Conservation (phyloP, 768 basidiomycete species). For the Russula brevipes region DNA sequence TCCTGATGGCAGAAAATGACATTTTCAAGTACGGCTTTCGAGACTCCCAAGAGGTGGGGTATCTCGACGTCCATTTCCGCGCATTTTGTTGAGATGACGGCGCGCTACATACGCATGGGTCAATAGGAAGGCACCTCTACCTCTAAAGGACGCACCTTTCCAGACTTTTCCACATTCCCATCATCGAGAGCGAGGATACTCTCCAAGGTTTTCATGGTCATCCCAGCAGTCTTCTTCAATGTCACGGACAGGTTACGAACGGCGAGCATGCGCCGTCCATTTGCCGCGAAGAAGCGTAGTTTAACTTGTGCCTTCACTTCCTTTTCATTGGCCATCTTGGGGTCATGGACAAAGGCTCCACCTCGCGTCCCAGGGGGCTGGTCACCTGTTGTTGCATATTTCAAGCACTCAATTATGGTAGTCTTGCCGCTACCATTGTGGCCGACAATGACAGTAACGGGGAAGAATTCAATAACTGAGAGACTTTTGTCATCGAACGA, state of each 20-base stretch:
- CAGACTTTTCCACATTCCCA: constrained; percentile 55
- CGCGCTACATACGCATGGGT: constrained; percentile 48
- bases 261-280: constrained; percentile 85
- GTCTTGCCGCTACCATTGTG: constrained; percentile 99
- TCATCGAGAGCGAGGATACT: constrained; percentile 77
- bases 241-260: constrained; percentile 89
- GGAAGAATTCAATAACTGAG: constrained; percentile 95
- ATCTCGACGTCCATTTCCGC: constrained; percentile 96
- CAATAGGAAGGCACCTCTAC: not conserved
- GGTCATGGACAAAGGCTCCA: constrained; percentile 98
- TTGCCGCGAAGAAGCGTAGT: constrained; percentile 85
- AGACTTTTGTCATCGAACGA: constrained; percentile 96
- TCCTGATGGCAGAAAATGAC: constrained; percentile 99
- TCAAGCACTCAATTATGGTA: constrained; percentile 98
- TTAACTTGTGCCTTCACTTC: constrained; percentile 99
- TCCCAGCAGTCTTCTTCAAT: constrained; percentile 77
- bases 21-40: constrained; percentile 96
- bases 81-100: constrained; percentile 92
- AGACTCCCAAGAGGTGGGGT: constrained; percentile 88
- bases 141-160: constrained; percentile 55
- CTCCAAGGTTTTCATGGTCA: constrained; percentile 98
- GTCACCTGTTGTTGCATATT: constrained; percentile 98
- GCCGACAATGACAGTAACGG: constrained; percentile 97
- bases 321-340: constrained; percentile 98
- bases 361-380: constrained; percentile 96